Evolutionary conservation across 768 basidiomycete genomes (phyloP).

Genomic region (Clavulina sp.): DNA sequence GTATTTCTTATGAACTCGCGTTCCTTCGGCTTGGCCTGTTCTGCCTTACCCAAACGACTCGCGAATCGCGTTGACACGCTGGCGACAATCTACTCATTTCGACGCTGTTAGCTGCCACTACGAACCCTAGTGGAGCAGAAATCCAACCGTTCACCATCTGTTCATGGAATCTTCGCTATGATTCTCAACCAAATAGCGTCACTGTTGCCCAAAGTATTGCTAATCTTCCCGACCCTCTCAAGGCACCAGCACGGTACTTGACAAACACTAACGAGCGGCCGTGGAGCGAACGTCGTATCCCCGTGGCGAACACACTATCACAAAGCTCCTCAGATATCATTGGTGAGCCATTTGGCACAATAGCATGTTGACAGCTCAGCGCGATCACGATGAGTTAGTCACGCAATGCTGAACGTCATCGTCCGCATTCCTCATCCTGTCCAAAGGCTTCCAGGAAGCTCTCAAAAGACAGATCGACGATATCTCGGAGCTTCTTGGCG

Average conservation of each 20-base stretch:
- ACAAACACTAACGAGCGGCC: conserved; percentile 27
- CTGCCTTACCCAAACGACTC: too few relatives aligned
- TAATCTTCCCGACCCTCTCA: conserved; percentile 26
- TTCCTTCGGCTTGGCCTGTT: too few relatives aligned
- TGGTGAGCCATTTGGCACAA: background rate
- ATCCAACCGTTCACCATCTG: too few relatives aligned
- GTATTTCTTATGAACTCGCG: too few relatives aligned
- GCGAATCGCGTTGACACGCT: too few relatives aligned
- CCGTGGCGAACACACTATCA: conserved; percentile 20
- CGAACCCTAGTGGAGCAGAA: too few relatives aligned
- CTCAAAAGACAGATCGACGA: conserved; percentile 40
- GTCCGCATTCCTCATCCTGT: background rate
- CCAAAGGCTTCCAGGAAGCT: conserved; percentile 21
- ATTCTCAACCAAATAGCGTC: conserved; percentile 33
- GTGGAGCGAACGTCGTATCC: conserved; percentile 34
- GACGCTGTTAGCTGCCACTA: too few relatives aligned
- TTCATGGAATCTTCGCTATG: conserved; percentile 32
- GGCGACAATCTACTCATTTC: too few relatives aligned
- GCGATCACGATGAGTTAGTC: too few relatives aligned
- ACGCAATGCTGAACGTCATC: background rate
- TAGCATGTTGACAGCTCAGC: too few relatives aligned
- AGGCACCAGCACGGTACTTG: conserved; percentile 18
- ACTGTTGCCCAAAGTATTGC: conserved; percentile 30
- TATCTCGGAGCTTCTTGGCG: conserved; percentile 34
- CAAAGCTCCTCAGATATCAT: background rate